Conservation (phyloP, 192 early-diverging fungal genomes). For the Backusella parvicylindrica region DNA sequence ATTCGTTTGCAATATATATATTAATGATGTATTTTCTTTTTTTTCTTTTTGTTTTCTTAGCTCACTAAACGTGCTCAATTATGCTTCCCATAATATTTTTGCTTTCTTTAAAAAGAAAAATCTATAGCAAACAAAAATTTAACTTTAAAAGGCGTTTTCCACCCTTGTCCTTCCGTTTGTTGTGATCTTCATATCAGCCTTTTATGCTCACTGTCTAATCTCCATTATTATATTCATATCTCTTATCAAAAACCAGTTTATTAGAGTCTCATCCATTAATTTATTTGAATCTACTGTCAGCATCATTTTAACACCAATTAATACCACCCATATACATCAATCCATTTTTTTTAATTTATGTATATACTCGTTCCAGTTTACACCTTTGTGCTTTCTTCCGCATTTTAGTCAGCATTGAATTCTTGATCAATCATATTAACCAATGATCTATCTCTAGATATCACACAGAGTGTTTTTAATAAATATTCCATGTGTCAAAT, state of each 20-base stretch:
- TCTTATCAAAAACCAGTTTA: neutral
- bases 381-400: neutral
- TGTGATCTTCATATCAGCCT: too few species aligned
- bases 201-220: neutral
- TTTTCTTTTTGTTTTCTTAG: neutral
- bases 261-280: neutral
- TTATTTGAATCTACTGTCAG: neutral
- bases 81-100: neutral
- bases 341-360: neutral
- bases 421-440: neutral
- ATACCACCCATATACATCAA: neutral
- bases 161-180: neutral
- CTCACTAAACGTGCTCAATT: neutral
- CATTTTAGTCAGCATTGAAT: neutral
- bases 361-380: neutral
- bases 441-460: neutral
- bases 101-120: neutral
- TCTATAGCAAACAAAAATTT: neutral
- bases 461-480: too few species aligned
- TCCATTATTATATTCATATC: neutral
- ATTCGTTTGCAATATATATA: neutral
- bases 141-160: neutral
- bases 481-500: neutral
- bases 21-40: neutral
- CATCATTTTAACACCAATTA: neutral